Base-by-base conservation (phyloP, 306 rosid species). In the Quercus gilva region DNA sequence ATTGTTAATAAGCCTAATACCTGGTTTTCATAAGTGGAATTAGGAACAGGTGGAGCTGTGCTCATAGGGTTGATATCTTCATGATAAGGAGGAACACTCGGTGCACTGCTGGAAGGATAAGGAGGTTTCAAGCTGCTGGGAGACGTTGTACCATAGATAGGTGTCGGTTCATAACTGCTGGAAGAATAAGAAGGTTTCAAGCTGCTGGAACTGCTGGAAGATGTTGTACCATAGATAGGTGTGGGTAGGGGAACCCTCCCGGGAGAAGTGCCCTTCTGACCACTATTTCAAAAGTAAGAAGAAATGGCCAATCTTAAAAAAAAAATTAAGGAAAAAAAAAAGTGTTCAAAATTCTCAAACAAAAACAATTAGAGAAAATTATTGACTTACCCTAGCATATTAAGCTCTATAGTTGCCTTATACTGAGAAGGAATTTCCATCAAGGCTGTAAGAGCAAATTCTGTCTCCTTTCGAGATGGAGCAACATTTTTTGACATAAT, bases 371-470 rank as follows among this genome's bases (percentile, higher is more conserved):
- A 57, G 83, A 55, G 68, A 65, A 33, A 69, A 82, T 60, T 14
- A 77, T 23, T 71, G 68, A 71, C 74, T 77, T 88, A 95, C 99
- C 99, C 99, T 21, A 95, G 80, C 65, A 93, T 33, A 77, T 80
- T 85, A 75, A 85, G 91, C 83, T 95, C 99, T 81, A 95, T 81
- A 9, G 98, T 90, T 56, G 98, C 99, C 79, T 95, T 93, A 75
- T 95, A 95, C 82, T 95, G 99, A 53, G 97, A 79, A 71, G 99
- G 99, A 85, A 95, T 93, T 84, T 95, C 99, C 99, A 95, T 95
- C 86, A 95, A 83, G 37, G 99, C 97, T 29, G 93, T 59, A 75
- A 95, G 94, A 81, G 99, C 99, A 84, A 95, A 95, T 70, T 94
- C 97, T 15, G 99, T 88, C 85, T 95, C 98, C 84, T 91, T 95